These are phyloP conservation scores for Wickerhamomyces pijperi DNA, from an alignment of 805 yeast species.

Conservation along the genomic window DNA sequence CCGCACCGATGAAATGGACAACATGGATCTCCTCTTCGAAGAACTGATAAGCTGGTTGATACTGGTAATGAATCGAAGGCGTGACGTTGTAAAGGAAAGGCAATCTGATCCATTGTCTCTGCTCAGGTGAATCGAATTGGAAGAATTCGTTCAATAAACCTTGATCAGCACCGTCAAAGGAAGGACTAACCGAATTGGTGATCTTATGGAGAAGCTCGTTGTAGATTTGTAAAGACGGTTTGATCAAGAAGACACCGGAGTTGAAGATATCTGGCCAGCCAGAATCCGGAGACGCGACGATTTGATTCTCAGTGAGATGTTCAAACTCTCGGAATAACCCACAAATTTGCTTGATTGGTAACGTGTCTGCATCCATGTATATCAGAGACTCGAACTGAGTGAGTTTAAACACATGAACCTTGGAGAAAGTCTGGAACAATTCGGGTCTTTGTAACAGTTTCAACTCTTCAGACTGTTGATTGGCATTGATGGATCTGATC, in stretches of 20 bases:
- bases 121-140: slow-evolving; percentile 8
- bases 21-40: slow-evolving; percentile 34
- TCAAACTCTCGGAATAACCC: slow-evolving; percentile 11
- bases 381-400: slow-evolving; percentile 32
- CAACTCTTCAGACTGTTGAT: slow-evolving; percentile 15
- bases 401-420: slow-evolving; percentile 38
- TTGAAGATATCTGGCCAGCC: slow-evolving; percentile 90
- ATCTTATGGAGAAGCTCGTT: slow-evolving; percentile 25
- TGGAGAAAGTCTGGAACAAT: slow-evolving; percentile 37
- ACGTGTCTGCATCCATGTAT: slow-evolving; percentile 57
- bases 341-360: slow-evolving; percentile 28
- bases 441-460: slow-evolving; percentile 37
- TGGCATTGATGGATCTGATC: slow-evolving; percentile 16
- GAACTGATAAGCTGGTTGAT: slow-evolving; percentile 54
- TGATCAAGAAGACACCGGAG: slow-evolving; percentile 55
- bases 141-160: slow-evolving; percentile 72
- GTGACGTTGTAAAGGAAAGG: slow-evolving; percentile 86
- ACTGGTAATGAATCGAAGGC: slow-evolving; percentile 54
- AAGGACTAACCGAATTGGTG: slow-evolving; percentile 17
- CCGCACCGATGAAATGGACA: slow-evolving; percentile 58
- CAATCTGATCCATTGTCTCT: slow-evolving; percentile 47
- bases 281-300: slow-evolving; percentile 50
- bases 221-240: slow-evolving; percentile 37
- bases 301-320: slow-evolving; percentile 14
- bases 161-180: slow-evolving; percentile 87